Evolutionary conservation across 2,329 filamentous ascomycete genomes (phyloP), one percentile per base, ranked within the genome.

Genomic region (Trichocomaceae sp.): DNA sequence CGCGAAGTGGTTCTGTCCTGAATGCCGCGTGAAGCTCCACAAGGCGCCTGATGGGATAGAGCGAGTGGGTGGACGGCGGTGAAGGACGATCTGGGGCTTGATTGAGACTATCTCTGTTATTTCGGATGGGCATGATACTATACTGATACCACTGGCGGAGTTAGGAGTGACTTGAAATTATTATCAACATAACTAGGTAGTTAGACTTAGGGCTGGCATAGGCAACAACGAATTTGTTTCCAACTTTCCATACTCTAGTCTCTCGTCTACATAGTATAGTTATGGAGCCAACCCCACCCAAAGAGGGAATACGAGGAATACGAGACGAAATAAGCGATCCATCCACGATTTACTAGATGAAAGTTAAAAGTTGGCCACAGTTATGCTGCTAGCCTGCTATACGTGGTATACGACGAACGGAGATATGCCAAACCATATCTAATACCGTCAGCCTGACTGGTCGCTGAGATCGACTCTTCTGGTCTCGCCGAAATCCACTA

Each of bases 1-100:
- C 12, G 76, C 78, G 10, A 84, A 83, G 66, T 86, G 83, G 83
- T 86, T 82, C 62, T 86, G 83, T 68, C 82, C 82, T 0, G 79
- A 83, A 41, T 85, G 83, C 62, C 69, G 78, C 45, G 75, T 78
- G 62, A 79, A 75, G 62, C 66, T 74, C 41, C 69, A 71, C 54
- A 76, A 72, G 58, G 71, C 71, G 13, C 62, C 62, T 8, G 70
- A 74, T 57, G 72, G 72, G 2, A 73, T 74, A 35, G 67, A 73
- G 31, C 69, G 65, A 51, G 66, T 62, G 22, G 65, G 64, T 29
- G 63, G 64, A 45, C 69, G 72, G 47, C 69, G 71, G 41, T 56
- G 13, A 33, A 15, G 17, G 17, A 37, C 26, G 22, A 20, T 41
- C 17, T 22, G 37, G 12, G 33, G 39, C 26, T 51, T 26, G 23